phyloP scores from a whole-genome alignment of 768 basidiomycete genomes.

The Cystobasidium onofrii region DNA sequence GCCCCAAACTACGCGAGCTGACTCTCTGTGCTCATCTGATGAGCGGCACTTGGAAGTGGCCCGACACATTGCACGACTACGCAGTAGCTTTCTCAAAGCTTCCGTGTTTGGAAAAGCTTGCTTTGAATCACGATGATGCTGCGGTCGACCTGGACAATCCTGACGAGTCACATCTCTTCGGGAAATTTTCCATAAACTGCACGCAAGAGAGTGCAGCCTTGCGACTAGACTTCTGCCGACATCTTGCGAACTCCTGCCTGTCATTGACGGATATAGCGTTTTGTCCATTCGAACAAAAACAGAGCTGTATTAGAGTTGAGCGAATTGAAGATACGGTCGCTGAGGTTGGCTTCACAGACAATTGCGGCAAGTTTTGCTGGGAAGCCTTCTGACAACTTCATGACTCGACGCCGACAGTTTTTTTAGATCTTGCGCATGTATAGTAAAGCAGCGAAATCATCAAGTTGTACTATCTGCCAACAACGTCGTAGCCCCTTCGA shows the following conservation, averaged over 20 bases:
- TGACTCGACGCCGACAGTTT: no score
- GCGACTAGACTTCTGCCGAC: neutral
- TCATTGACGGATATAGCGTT: neutral
- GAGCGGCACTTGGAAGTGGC: neutral
- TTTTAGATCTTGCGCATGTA: no score
- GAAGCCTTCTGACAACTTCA: neutral
- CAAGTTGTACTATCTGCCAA: neutral
- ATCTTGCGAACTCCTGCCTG: neutral
- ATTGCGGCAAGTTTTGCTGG: neutral
- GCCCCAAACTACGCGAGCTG: neutral
- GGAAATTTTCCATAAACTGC: constrained; percentile 7
- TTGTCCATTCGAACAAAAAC: constrained; percentile 11
- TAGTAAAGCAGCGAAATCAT: neutral
- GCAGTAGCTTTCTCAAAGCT: neutral
- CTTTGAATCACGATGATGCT: neutral
- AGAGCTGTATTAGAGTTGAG: neutral
- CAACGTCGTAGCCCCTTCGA: neutral
- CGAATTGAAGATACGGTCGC: neutral
- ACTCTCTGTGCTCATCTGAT: neutral
- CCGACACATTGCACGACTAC: neutral
- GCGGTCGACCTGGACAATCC: neutral
- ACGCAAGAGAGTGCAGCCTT: neutral
- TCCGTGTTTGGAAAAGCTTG: neutral
- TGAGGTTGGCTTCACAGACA: neutral
- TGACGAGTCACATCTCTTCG: neutral